phyloP scores from a whole-genome alignment of 306 rosid genomes.

The Cyamopsis tetragonoloba region DNA sequence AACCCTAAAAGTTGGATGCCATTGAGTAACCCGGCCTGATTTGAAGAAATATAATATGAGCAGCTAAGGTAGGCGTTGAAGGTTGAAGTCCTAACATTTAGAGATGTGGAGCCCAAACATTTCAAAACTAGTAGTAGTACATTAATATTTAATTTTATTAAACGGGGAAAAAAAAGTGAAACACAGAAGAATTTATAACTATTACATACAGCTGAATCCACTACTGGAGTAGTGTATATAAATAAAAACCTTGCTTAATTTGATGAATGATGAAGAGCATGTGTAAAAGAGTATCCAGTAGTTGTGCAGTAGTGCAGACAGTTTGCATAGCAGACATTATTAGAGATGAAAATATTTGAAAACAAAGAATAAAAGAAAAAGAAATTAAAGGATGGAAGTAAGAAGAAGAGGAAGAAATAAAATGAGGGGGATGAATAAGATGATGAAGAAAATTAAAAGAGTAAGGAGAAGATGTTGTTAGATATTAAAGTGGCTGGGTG shows the following conservation, averaged over 20 bases:
- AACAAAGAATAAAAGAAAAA: neutral
- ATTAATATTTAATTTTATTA: neutral
- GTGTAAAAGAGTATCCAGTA: neutral
- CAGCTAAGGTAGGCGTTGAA: too few relatives aligned
- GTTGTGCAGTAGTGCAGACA: neutral
- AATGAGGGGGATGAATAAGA: neutral
- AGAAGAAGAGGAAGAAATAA: neutral
- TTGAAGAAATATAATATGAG: neutral
- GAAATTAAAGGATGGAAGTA: neutral
- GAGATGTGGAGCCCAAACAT: neutral
- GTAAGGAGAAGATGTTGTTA: too few relatives aligned
- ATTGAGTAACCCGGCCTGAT: neutral
- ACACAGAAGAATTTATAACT: neutral
- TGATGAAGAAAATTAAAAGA: slow-evolving; percentile 3
- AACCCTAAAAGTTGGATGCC: neutral
- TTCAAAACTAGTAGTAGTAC: neutral
- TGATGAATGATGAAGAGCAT: neutral
- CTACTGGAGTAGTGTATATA: too few relatives aligned
- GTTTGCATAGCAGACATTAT: neutral
- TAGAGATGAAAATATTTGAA: too few relatives aligned
- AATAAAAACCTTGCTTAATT: neutral
- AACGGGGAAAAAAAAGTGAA: neutral
- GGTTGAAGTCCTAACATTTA: neutral
- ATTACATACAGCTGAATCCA: neutral
- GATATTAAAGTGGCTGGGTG: too few relatives aligned